Evolutionary conservation across 2,329 filamentous ascomycete genomes (phyloP).

Genomic region (Sphaerulina populicola): DNA sequence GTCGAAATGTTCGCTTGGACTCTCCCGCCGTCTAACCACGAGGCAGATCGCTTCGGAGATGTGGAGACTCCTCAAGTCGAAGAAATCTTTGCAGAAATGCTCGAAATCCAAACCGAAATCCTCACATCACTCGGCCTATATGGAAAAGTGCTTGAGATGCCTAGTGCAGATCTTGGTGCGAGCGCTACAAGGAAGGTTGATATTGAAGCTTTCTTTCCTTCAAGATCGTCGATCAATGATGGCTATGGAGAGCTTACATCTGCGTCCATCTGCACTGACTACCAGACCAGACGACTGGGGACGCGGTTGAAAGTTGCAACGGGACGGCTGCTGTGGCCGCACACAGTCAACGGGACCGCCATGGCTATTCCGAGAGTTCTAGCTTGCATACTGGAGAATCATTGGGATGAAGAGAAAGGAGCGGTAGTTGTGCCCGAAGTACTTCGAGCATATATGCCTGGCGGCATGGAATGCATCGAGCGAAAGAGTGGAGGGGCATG

Average conservation of each 20-base stretch:
- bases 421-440: conserved; percentile 70
- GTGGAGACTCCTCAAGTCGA: conserved; percentile 36
- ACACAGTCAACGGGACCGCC: conserved; percentile 90
- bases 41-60: conserved; percentile 25
- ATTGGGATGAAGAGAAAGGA: conserved; percentile 65
- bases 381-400: conserved; percentile 81
- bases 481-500: neutral
- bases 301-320: conserved; percentile 57
- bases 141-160: conserved; percentile 90
- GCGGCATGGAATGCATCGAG: conserved; percentile 14
- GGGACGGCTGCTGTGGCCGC: conserved; percentile 63
- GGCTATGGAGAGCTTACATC: conserved; percentile 94
- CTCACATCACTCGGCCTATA: conserved; percentile 67
- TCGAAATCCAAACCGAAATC: conserved; percentile 79
- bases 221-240: conserved; percentile 52
- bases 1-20: conserved; percentile 97
- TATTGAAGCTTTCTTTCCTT: conserved; percentile 91
- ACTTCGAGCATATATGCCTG: conserved; percentile 68
- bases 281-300: conserved; percentile 74
- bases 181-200: conserved; percentile 80
- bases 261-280: conserved; percentile 86
- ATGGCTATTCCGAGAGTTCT: conserved; percentile 83
- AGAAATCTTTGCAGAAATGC: conserved; percentile 71
- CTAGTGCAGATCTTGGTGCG: conserved; percentile 76
- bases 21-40: conserved; percentile 21